Base-by-base conservation (phyloP, 768 basidiomycete species). In the Gloeostereum incarnatum region DNA sequence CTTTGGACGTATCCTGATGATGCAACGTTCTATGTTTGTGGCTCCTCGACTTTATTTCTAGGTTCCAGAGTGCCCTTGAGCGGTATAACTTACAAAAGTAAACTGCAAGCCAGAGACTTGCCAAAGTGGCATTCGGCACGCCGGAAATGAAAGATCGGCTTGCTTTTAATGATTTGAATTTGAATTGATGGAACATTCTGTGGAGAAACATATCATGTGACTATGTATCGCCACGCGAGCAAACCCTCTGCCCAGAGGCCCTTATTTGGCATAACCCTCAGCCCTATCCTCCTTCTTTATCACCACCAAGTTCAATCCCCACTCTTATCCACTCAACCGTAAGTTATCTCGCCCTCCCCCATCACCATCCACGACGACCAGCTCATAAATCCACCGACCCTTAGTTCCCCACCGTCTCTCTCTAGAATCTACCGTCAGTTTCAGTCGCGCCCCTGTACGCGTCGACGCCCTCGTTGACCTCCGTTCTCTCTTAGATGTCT, bases 401-500 rank as follows among this genome's bases (percentile, higher is more conserved):
- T n/a, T n/a, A n/a, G n/a, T n/a, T n/a, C n/a, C n/a, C n/a, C 5
- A 30, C 17, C 29, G 13, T 9, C 33, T 23, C 13, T 18, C 22
- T 20, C 31, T 34, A 44, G 38, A 20, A 38, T 6, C 27, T 24
- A 44, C 11, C 19, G 43, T 44, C 17, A 44, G 43, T 44, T n/a
- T 36, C 22, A n/a, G 25, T 24, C 38, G 38, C 43, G 33, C 21
- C 35, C n/a, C 33, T 30, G 17, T 23, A 46, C 42, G 45, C 45
- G 45, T 43, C 37, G 6, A 17, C 37, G 13, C 38, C 40, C n/a
- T n/a, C n/a, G n/a, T n/a, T n/a, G n/a, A 27, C 34, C n/a, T 16
- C 22, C 16, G 20, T 3, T 19, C 13, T 20, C 43, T 25, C 36
- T 10, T 35, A 86, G 83, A 87, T 87, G 86, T 61, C 80, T 58